Percentiles rank a stretch among this genome's conserved stretches.
Conservation (phyloP, 2,329 filamentous ascomycete genomes). For the Ceratocystis cubensis region DNA sequence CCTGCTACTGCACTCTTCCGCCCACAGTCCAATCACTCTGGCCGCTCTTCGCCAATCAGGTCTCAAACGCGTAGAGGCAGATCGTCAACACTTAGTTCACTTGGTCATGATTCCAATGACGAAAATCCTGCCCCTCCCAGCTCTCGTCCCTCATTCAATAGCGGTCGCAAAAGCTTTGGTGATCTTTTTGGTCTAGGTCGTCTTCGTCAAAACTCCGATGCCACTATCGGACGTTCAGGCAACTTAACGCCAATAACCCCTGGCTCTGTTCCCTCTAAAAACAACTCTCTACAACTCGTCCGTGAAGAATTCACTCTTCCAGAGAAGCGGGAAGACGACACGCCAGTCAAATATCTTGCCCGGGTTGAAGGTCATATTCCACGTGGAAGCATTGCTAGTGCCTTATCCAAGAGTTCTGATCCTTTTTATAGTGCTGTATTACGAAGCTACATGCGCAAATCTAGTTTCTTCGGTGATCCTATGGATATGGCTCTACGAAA, state of each 20-base stretch:
- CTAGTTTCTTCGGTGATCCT: constrained; percentile 89
- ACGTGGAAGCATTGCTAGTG: constrained; percentile 69
- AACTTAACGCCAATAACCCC: constrained; percentile 59
- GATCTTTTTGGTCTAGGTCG: constrained; percentile 71
- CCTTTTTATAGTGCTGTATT: constrained; percentile 71
- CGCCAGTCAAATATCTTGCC: constrained; percentile 75
- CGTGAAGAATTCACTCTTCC: constrained; percentile 62
- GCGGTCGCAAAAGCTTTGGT: constrained; percentile 85
- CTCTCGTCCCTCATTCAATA: constrained; percentile 70
- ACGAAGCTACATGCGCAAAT: constrained; percentile 88
- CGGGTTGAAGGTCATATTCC: constrained; percentile 70
- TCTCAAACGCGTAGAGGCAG: constrained; percentile 54
- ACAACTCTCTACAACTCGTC: constrained; percentile 67
- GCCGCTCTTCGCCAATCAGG: constrained; percentile 57
- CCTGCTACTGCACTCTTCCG: constrained; percentile 40
- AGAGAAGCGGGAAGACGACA: constrained; percentile 73
- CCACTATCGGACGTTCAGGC: constrained; percentile 46
- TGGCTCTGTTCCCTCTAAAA: constrained; percentile 58
- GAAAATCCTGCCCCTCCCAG: constrained; percentile 54
- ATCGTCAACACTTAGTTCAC: constrained; percentile 81
- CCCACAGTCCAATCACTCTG: constrained; percentile 39
- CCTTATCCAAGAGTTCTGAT: constrained; percentile 76
- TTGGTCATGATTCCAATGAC: constrained; percentile 60
- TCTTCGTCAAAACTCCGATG: constrained; percentile 70
- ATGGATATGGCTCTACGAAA: constrained; percentile 97